Evolutionary conservation across 2,329 filamentous ascomycete species (phyloP).

Genomic region (Nannizzia gypsea): DNA sequence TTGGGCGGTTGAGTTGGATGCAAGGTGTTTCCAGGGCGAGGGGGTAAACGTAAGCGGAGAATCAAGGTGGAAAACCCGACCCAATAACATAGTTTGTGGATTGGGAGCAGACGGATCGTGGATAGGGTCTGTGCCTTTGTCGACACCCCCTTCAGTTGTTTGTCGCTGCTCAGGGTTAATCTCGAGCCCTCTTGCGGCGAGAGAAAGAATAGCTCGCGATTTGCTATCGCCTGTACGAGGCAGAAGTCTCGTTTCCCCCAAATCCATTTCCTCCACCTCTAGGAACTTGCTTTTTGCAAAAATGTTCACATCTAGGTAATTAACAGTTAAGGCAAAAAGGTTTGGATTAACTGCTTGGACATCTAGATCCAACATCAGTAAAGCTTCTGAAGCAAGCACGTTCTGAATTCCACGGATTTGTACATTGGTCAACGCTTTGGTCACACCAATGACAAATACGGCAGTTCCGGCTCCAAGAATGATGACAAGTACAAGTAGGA

Average conservation of each 20-base stretch:
- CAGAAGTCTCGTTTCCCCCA: conserved; percentile 14
- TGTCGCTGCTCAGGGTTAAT: conserved; percentile 6
- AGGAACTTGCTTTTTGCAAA: conserved; percentile 91
- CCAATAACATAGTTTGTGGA: conserved; percentile 79
- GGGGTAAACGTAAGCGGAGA: conserved; percentile 81
- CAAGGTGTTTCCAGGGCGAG: conserved; percentile 66
- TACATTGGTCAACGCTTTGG: conserved; percentile 71
- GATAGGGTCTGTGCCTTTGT: conserved; percentile 51
- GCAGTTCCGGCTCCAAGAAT: conserved; percentile 75
- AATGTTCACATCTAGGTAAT: conserved; percentile 77
- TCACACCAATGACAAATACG: conserved; percentile 82
- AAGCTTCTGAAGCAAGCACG: conserved; percentile 84
- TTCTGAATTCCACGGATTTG: conserved; percentile 71
- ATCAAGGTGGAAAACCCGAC: conserved; percentile 75
- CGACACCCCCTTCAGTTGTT: conserved; percentile 26
- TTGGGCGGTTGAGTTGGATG: conserved; percentile 65
- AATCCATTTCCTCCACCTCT: conserved; percentile 42
- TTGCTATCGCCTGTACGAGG: conserved; percentile 21
- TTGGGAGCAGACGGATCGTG: conserved; percentile 43
- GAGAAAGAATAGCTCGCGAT: conserved; percentile 20
- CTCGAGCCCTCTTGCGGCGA: conserved; percentile 16
- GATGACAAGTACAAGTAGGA: conserved; percentile 70
- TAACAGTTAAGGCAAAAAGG: conserved; percentile 73
- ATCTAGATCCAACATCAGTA: conserved; percentile 85
- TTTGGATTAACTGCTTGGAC: conserved; percentile 89